phyloP scores from a whole-genome alignment of 2,329 filamentous ascomycete species.

The Fusarium foetens region DNA sequence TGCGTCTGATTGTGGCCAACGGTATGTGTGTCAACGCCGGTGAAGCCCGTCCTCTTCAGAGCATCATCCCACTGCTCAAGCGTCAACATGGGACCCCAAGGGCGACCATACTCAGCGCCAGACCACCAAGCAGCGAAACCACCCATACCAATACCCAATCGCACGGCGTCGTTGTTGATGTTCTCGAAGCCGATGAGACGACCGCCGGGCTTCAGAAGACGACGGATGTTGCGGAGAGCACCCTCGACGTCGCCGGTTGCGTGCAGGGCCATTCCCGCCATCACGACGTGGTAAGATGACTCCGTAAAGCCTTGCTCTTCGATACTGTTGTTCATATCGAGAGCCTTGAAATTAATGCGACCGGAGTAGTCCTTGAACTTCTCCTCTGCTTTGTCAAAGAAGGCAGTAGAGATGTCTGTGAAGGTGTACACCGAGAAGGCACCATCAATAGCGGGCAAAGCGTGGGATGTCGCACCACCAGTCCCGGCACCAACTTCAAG shows the following conservation, averaged over 20 bases:
- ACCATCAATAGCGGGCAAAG: background rate
- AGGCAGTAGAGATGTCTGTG: slow-evolving; percentile 7
- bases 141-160: background rate
- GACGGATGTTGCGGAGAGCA: background rate
- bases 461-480: slow-evolving; percentile 2
- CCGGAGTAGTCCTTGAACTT: slow-evolving; percentile 2
- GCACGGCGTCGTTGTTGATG: background rate
- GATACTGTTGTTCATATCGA: background rate
- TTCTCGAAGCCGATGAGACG: slow-evolving; percentile 10
- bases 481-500: slow-evolving; percentile 14
- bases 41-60: slow-evolving; percentile 10
- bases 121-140: slow-evolving; percentile 27
- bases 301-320: slow-evolving; percentile 2
- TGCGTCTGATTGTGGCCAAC: slow-evolving; percentile 3
- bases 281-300: slow-evolving; percentile 2
- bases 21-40: slow-evolving; percentile 17
- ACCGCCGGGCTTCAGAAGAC: slow-evolving; percentile 11
- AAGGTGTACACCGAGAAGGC: slow-evolving; percentile 7
- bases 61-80: slow-evolving; percentile 19
- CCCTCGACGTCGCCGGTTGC: background rate
- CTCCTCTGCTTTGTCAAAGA: slow-evolving; percentile 8
- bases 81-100: slow-evolving; percentile 8
- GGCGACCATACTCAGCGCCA: slow-evolving; percentile 11
- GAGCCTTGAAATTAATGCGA: slow-evolving; percentile 7
- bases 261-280: background rate